These are phyloP conservation scores for Phytophthora europaea DNA, from an alignment of 352 stramenopile genomes.

Conservation along the genomic window DNA sequence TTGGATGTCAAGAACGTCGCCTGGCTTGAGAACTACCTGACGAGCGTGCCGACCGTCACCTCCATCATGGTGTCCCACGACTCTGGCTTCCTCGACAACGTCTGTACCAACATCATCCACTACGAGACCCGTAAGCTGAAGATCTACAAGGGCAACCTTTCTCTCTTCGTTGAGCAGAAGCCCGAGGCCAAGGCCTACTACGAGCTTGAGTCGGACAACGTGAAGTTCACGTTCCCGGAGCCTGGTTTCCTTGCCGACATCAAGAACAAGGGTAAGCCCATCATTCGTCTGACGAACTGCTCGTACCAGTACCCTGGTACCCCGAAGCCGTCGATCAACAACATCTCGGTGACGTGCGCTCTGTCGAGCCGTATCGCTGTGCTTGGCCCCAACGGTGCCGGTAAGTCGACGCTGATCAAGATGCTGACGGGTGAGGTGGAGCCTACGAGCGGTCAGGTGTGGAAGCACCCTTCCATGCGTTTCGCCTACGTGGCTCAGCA, in stretches of 20 bases:
- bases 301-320: slow-evolving; percentile 87
- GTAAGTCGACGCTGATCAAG: slow-evolving; percentile 98
- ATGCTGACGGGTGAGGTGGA: slow-evolving; percentile 91
- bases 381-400: slow-evolving; percentile 93
- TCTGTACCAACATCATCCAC: slow-evolving; percentile 98
- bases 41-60: slow-evolving; percentile 90
- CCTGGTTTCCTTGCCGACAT: slow-evolving; percentile 91
- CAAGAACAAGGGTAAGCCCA: slow-evolving; percentile 93
- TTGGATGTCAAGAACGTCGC: slow-evolving; percentile 95
- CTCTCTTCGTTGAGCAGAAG: slow-evolving; percentile 87
- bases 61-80: slow-evolving; percentile 97
- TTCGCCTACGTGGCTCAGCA: slow-evolving; percentile 98
- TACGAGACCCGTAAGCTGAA: slow-evolving; percentile 95
- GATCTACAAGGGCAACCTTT: slow-evolving; percentile 91
- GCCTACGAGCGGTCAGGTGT: slow-evolving; percentile 74
- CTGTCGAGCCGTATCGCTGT: slow-evolving; percentile 85
- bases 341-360: slow-evolving; percentile 83
- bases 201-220: slow-evolving; percentile 84
- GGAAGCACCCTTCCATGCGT: slow-evolving; percentile 91
- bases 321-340: slow-evolving; percentile 86
- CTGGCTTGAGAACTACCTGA: slow-evolving; percentile 95
- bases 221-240: slow-evolving; percentile 91
- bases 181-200: slow-evolving; percentile 92
- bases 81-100: slow-evolving; percentile 97
- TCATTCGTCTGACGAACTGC: slow-evolving; percentile 90